phyloP scores from a whole-genome alignment of 108 stramenopile species.

The Licmophora abbreviata region DNA sequence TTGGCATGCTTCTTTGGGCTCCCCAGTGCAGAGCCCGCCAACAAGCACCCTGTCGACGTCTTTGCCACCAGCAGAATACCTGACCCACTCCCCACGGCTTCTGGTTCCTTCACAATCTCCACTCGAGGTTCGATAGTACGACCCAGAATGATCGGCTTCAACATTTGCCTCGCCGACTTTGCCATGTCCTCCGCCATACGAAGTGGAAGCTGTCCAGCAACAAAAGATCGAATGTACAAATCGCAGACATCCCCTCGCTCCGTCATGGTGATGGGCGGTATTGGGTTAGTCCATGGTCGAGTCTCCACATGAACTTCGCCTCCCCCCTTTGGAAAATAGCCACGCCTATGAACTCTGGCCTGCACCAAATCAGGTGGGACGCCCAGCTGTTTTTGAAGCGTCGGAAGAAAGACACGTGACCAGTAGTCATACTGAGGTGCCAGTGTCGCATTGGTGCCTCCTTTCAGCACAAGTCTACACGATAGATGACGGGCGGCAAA shows the following conservation, averaged over 20 bases:
- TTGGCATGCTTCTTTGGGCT: slow-evolving; percentile 21
- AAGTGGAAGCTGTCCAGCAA: slow-evolving; percentile 37
- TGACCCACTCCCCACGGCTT: slow-evolving; percentile 37
- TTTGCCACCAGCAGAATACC: slow-evolving; percentile 50
- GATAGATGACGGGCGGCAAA: slow-evolving; percentile 1
- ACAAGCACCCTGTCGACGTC: slow-evolving; percentile 32
- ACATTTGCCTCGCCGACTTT: slow-evolving; percentile 16
- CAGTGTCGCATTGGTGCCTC: slow-evolving; percentile 59
- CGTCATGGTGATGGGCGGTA: slow-evolving; percentile 36
- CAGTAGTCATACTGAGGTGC: slow-evolving; percentile 69
- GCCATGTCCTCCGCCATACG: slow-evolving; percentile 35
- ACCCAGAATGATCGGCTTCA: slow-evolving; percentile 9
- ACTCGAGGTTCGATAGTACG: slow-evolving; percentile 8
- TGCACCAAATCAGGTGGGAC: slow-evolving; percentile 5
- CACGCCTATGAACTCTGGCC: slow-evolving; percentile 15
- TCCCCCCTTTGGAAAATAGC: slow-evolving; percentile 41
- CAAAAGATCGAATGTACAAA: slow-evolving; percentile 32
- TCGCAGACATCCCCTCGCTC: slow-evolving; percentile 23
- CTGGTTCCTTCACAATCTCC: slow-evolving; percentile 22
- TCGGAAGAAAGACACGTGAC: slow-evolving; percentile 29
- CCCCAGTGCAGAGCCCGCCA: slow-evolving; percentile 45
- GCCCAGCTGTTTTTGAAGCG: slow-evolving; percentile 13
- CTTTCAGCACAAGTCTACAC: slow-evolving; percentile 17
- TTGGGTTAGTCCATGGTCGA: not conserved
- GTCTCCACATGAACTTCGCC: slow-evolving; percentile 30